Evolutionary conservation across 495 filamentous ascomycete genomes (phyloP), one percentile per base, ranked within the genome.

Genomic region (Penicillium verhagenii): DNA sequence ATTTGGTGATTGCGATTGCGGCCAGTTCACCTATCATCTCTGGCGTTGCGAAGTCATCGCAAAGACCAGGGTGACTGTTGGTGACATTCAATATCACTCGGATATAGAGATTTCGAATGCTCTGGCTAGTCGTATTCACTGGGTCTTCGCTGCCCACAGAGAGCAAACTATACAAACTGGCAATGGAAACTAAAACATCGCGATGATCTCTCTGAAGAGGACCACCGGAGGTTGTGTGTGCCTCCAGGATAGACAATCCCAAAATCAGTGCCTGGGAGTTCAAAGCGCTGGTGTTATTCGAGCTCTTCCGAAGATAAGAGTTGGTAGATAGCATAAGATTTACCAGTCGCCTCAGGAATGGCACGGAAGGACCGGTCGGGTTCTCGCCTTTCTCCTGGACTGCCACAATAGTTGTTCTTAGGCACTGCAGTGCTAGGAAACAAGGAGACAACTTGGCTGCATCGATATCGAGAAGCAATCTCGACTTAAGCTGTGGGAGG

Each of bases 31-130:
- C 72, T 21, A 92, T 68, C 47, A 89, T 65, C 1, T 76, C 76
- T 13, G 78, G 69, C 10, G 73, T 79, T 8, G 85, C 80, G 64
- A 96, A 88, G 23, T 77, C 61, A 23, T 84, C 78, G 49, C 88
- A 91, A 26, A 89, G 81, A 13, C 73, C 72, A 2, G 80, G 64
- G 52, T 88, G 89, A 60, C 89, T 90, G 72, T 97, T 96, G 14
- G 92, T 94, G 14, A 93, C 73, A 70, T 97, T 97, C 59, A 97
- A 77, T 42, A 86, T 81, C 23, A 97, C 83, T 50, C 90, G 85
- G 44, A 96, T 74, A 47, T 72, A 76, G 7, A 74, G 63, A 9
- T 53, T 56, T 31, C 65, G 52, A 23, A 74, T 58, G 26, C 61
- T 54, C 21, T 59, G 56, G 31, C 45, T 53, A 23, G 47, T 56